Conservation (phyloP, 805 yeast genomes). For the Ogataea trehalophila region DNA sequence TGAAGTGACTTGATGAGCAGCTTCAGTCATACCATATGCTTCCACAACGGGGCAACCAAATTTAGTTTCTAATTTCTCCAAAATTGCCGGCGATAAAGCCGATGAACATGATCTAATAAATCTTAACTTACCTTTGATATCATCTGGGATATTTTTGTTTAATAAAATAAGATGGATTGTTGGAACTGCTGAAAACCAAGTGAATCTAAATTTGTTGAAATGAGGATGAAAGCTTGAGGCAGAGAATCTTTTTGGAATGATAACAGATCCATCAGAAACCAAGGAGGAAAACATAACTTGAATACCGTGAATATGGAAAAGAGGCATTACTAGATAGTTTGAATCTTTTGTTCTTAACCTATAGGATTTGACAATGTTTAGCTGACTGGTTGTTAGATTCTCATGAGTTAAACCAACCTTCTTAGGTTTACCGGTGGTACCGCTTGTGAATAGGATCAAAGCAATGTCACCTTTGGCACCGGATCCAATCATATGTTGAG, state of each 20-base stretch:
- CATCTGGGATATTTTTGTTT: constrained; percentile 45
- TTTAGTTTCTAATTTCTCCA: constrained; percentile 49
- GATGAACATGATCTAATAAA: constrained; percentile 73
- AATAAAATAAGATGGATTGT: constrained; percentile 67
- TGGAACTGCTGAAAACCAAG: constrained; percentile 76
- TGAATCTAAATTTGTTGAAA: constrained; percentile 44
- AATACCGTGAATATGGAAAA: constrained; percentile 74
- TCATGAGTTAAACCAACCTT: constrained; percentile 67
- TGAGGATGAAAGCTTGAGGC: constrained; percentile 60
- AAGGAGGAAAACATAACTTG: constrained; percentile 62
- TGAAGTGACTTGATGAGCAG: constrained; percentile 76
- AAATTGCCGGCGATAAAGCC: constrained; percentile 61
- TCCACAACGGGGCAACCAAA: constrained; percentile 67
- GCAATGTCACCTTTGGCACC: constrained; percentile 44
- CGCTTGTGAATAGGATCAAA: constrained; percentile 65
- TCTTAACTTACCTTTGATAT: constrained; percentile 47
- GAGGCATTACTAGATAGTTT: constrained; percentile 68
- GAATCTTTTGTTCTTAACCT: constrained; percentile 43
- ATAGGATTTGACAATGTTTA: constrained; percentile 57
- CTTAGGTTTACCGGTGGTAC: constrained; percentile 74
- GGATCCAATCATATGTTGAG: constrained; percentile 8
- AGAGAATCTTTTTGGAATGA: constrained; percentile 60
- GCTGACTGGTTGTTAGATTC: constrained; percentile 55
- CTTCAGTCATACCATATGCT: constrained; percentile 80
- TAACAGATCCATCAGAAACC: constrained; percentile 52